Conservation (phyloP, 441 rosid species). For the Populus hybrid region DNA sequence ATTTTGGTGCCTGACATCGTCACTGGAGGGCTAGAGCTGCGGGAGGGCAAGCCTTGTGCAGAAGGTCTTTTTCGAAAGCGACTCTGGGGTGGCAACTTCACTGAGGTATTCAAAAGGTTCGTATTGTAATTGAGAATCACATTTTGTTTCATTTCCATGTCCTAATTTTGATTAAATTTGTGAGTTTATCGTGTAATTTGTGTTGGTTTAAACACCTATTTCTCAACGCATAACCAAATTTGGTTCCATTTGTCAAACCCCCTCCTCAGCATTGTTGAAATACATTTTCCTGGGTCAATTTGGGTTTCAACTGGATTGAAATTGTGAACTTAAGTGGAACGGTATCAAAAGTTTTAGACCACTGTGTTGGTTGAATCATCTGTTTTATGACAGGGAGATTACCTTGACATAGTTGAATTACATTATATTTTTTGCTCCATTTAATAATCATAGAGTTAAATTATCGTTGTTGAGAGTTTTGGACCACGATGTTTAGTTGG, state of each 20-base stretch:
- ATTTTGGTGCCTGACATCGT: slow-evolving; percentile 67
- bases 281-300: too few relatives aligned
- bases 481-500: background rate
- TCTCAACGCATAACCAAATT: background rate
- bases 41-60: slow-evolving; percentile 69
- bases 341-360: too few relatives aligned
- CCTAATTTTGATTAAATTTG: background rate
- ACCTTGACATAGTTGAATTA: background rate
- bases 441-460: too few relatives aligned
- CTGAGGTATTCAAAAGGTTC: slow-evolving; percentile 56
- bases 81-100: slow-evolving; percentile 70
- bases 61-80: slow-evolving; percentile 64
- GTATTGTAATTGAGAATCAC: background rate
- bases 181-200: background rate
- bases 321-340: too few relatives aligned
- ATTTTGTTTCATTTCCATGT: background rate
- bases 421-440: background rate
- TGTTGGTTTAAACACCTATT: background rate
- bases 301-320: too few relatives aligned
- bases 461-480: background rate
- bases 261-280: too few relatives aligned
- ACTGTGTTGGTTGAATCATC: background rate
- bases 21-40: slow-evolving; percentile 65
- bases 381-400: background rate
- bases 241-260: too few relatives aligned